A percentile compares a stretch with the other conserved stretches of the same genome.
phyloP scores from a whole-genome alignment of 1,139 yeast species.

The Lodderomyces orthopsilosis region DNA sequence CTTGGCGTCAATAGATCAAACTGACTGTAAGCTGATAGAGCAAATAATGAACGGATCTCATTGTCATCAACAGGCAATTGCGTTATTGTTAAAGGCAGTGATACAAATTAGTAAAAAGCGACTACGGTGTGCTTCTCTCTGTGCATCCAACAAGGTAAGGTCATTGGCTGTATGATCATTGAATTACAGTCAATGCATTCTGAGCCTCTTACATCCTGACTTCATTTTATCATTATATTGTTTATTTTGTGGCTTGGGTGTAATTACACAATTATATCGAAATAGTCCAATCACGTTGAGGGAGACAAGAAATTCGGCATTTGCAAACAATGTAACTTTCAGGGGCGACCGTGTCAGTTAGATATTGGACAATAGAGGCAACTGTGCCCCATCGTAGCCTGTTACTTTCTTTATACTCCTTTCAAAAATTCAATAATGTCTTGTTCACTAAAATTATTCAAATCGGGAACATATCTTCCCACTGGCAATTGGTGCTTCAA shows the following conservation, averaged over 20 bases:
- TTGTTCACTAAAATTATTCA: constrained; percentile 47
- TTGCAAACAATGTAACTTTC: neutral
- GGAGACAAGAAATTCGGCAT: constrained; percentile 1
- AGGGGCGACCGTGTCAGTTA: neutral
- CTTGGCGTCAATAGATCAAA: neutral
- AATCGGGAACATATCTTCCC: constrained; percentile 46
- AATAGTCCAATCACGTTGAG: neutral
- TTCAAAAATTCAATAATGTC: constrained; percentile 57
- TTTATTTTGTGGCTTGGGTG: neutral
- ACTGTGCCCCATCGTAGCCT: constrained; percentile 3
- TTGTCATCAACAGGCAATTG: no score
- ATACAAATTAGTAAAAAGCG: no score
- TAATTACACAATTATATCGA: neutral
- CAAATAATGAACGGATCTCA: no score
- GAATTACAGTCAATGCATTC: neutral
- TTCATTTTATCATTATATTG: neutral
- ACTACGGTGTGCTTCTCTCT: neutral
- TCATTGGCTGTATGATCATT: neutral
- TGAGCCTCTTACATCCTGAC: neutral
- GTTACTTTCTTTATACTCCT: constrained; percentile 10
- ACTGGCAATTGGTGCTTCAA: constrained; percentile 64
- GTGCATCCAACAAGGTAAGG: neutral
- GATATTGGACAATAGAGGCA: neutral
- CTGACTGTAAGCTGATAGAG: no score
- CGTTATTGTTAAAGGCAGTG: no score